Evolutionary conservation across 495 filamentous ascomycete species (phyloP), one percentile per base, ranked within the genome.

Genomic region (Podospora appendiculata): DNA sequence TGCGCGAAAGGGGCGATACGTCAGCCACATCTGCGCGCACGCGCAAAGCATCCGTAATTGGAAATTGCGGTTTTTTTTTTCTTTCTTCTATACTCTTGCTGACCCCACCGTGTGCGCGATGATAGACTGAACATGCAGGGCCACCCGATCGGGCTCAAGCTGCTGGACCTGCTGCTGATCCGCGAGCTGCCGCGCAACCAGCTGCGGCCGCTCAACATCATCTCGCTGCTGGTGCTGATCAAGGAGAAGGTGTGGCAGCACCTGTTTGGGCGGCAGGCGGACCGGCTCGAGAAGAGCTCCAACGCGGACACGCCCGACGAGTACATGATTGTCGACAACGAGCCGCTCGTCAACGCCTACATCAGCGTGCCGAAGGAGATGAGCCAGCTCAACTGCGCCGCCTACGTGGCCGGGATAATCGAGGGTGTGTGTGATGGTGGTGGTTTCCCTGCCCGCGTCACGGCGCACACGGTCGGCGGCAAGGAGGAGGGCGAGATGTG

Each of bases 311-410:
- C 87, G 11, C 83, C 88, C 3, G 87, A 90, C 64, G 90, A 97
- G 73, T 99, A 96, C 75, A 96, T 99, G 92, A 89, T 99, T 59
- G 84, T 84, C 53, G 93, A 99, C 66, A 95, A 99, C 65, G 94
- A 97, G 61, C 93, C 93, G 40, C 73, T 96, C 12, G 92, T 97
- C 13, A 96, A 95, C 64, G 83, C 83, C 17, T 96, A 94, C 67
- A 87, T 98, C 62, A 87, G 82, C 58, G 87, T 97, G 36, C 93
- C 93, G 18, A 83, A 83, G 56, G 93, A 98, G 70, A 95, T 98
- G 90, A 87, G 76, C 68, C 85, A 91, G 78, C 79, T 98, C 54
- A 98, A 96, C 65, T 96, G 92, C 69, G 93, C 93, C 19, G 93
- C 93, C 11, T 98, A 84, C 59, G 90, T 96, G 5, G 93, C 94